These are phyloP conservation scores for Alternaria alternata DNA, from an alignment of 2,329 filamentous ascomycete species.

Conservation along the genomic window DNA sequence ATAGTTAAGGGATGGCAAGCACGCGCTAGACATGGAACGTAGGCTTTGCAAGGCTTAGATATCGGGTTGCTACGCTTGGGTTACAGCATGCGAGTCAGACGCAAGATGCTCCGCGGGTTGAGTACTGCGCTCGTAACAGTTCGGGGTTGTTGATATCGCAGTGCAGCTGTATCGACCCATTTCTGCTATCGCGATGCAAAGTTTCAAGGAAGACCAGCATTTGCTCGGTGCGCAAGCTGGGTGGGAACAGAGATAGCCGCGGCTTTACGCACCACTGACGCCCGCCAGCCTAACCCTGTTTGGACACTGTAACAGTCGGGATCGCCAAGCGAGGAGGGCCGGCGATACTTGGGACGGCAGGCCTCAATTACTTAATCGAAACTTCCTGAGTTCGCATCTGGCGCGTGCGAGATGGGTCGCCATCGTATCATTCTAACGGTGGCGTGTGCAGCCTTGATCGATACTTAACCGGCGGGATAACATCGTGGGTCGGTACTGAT, in stretches of 20 bases:
- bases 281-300: conserved; percentile 5
- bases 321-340: neutral
- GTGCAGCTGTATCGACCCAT: neutral
- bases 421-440: conserved; percentile 19
- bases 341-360: neutral
- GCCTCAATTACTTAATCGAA: conserved; percentile 18
- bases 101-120: conserved; percentile 20
- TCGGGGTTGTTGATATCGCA: neutral
- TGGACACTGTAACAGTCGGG: conserved; percentile 8
- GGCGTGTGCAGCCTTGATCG: conserved; percentile 25
- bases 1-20: conserved; percentile 19
- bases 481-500: conserved; percentile 16
- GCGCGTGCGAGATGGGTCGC: conserved; percentile 12
- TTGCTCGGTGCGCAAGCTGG: neutral
- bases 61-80: conserved; percentile 7
- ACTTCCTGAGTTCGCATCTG: conserved; percentile 3
- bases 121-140: neutral
- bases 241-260: neutral
- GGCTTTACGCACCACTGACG: conserved; percentile 11
- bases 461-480: conserved; percentile 21
- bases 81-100: conserved; percentile 16
- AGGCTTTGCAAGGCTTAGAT: conserved; percentile 14
- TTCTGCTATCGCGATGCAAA: conserved; percentile 2
- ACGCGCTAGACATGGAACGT: conserved; percentile 14
- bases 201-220: neutral